Evolutionary conservation across 768 basidiomycete genomes (phyloP), one percentile per base, ranked within the genome.

Genomic region (Agaricus subrufescens): DNA sequence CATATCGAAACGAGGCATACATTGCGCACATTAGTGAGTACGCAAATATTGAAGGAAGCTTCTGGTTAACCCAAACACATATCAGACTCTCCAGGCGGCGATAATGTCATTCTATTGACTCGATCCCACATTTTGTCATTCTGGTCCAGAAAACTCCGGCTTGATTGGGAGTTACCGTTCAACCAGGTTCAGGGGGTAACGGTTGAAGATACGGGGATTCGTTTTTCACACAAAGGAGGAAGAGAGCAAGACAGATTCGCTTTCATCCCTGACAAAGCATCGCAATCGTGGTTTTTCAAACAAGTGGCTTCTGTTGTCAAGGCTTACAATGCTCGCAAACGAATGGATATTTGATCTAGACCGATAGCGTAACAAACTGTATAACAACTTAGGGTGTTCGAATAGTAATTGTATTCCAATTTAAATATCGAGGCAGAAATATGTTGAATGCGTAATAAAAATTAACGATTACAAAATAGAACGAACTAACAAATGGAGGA

Each of bases 141-240:
- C 69, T 87, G 87, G 81, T 87, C 92, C 10, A 87, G 82, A 67
- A 91, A 82, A 66, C 80, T 98, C 38, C 83, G 83, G 34, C 81
- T 96, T 4, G 86, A 89, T 42, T 99, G 95, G 96, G 94, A 98
- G 61, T 74, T 98, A 12, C 87, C 94, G 0, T 85, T 98, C 67
- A 83, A 82, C 19, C 86, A 91, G 61, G 83, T 98, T 3, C 86
- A 91, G 68, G 91, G 91, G 15, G 84, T 98, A 45, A 89, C 86
- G 3, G 85, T 92, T 27, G 95, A 98, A 66, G 87, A 94, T 64
- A 91, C 85, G 14, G 95, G 95, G 1, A 91, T 99, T 65, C 82
- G 89, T 15, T 90, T 94, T 65, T 82, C 87, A 12, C 84, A 94
- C 69, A 95, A 89, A 64, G 73, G 77, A 2, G 90, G 90, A 56